Conservation (phyloP, 768 basidiomycete species). For the Dictyophora rubrovolvata region DNA sequence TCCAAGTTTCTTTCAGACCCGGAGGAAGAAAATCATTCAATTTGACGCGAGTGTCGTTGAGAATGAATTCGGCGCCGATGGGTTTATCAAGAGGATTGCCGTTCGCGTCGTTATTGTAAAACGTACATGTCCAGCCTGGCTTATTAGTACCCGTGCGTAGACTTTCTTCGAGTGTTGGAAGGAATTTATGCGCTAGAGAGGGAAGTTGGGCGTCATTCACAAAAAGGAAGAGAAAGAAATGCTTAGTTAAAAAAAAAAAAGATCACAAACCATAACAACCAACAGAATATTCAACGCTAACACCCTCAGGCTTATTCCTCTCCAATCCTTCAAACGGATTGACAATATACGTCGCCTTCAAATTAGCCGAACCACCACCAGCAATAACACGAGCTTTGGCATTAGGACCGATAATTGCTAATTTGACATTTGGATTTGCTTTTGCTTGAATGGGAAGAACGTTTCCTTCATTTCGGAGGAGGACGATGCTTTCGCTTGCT, state of each 20-base stretch:
- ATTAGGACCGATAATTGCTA: conserved; percentile 64
- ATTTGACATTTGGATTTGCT: conserved; percentile 20
- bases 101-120: conserved; percentile 45
- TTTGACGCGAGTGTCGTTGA: conserved; percentile 53
- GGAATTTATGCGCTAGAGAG: conserved; percentile 48
- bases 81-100: conserved; percentile 34
- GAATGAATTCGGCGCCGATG: conserved; percentile 32
- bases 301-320: conserved; percentile 35
- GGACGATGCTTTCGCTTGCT: conserved; percentile 53
- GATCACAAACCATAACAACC: conserved; percentile 51
- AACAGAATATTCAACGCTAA: conserved; percentile 45
- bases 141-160: conserved; percentile 42
- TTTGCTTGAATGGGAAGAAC: conserved; percentile 39
- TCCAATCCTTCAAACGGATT: conserved; percentile 63
- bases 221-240: not conserved
- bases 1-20: conserved; percentile 42
- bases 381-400: conserved; percentile 56
- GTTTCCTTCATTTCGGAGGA: conserved; percentile 49
- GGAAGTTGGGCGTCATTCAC: too few species aligned
- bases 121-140: conserved; percentile 53
- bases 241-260: conserved; percentile 4
- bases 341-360: conserved; percentile 67
- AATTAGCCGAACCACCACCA: conserved; percentile 65
- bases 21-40: conserved; percentile 56
- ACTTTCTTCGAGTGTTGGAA: conserved; percentile 55